Evolutionary conservation across 331 rosid species (phyloP).

Genomic region (Quercus phellos): DNA sequence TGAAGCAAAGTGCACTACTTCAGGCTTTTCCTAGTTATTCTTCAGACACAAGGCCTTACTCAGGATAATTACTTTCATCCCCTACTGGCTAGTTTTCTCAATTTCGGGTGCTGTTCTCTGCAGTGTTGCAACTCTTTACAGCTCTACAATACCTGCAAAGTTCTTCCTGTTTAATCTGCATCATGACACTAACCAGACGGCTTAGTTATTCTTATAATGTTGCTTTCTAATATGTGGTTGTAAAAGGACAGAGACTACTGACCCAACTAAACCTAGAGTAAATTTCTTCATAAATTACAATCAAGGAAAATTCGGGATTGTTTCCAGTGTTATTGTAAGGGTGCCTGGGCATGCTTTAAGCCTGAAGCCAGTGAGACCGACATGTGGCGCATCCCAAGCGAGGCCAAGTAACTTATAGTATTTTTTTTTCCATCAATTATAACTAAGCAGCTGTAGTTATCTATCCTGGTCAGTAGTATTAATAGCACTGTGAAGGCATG

Average conservation of each 20-base stretch:
- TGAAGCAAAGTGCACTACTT: not conserved
- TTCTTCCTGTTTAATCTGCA: not conserved
- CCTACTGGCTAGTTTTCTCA: not conserved
- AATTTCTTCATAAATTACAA: not conserved
- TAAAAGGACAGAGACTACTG: not conserved
- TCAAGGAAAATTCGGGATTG: not conserved
- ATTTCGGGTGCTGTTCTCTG: not conserved
- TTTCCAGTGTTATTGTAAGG: not conserved
- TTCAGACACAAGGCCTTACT: not conserved
- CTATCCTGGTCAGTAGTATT: not conserved
- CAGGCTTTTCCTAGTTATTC: not conserved
- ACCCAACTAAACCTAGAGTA: not conserved
- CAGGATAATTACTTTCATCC: not conserved
- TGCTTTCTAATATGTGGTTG: not conserved
- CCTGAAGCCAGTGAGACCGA: not conserved
- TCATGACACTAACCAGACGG: not conserved
- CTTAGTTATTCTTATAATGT: not conserved
- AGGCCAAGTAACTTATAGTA: not conserved
- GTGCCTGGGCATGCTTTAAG: not conserved
- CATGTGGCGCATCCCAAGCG: not conserved
- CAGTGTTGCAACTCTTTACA: not conserved
- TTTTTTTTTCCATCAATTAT: not conserved
- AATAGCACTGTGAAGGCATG: not conserved
- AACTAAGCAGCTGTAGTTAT: not conserved
- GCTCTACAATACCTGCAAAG: not conserved